Evolutionary conservation across 164 flowering plant genomes (phyloP).

Genomic region (Aristolochia contorta): DNA sequence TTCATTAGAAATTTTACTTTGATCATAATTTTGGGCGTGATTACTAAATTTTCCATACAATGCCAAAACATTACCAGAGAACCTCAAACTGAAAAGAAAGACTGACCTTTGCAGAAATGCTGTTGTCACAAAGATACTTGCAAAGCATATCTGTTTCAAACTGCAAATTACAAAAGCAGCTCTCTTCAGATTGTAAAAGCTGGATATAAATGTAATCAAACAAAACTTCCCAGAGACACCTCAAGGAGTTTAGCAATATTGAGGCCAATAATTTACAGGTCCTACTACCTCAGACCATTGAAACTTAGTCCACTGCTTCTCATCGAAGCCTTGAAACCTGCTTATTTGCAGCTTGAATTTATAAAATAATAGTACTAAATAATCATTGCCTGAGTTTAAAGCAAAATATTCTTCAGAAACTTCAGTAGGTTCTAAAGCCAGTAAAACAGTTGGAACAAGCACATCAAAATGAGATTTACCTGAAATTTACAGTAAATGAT

Average conservation of each 20-base stretch:
- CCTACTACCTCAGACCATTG: no score
- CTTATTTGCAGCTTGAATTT: no score
- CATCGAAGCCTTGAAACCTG: no score
- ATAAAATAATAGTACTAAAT: no score
- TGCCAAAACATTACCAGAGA: no score
- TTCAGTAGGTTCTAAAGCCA: neutral
- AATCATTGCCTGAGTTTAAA: neutral
- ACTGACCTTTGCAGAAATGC: constrained; percentile 74
- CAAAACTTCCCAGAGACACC: neutral
- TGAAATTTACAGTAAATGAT: constrained; percentile 95
- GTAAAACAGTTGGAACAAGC: neutral
- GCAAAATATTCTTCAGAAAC: neutral
- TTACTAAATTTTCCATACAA: no score
- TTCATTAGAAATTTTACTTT: no score
- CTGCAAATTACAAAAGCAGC: constrained; percentile 32
- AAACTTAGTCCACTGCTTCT: no score
- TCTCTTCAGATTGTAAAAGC: neutral
- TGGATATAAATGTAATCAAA: neutral
- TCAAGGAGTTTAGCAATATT: neutral
- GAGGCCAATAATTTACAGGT: no score
- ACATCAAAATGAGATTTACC: constrained; percentile 26
- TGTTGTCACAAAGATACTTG: constrained; percentile 69
- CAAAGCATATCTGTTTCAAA: constrained; percentile 74
- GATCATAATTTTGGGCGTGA: no score
- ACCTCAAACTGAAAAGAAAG: neutral